phyloP scores from a whole-genome alignment of 495 filamentous ascomycete species.

The Penicillium macrosclerotiorum region DNA sequence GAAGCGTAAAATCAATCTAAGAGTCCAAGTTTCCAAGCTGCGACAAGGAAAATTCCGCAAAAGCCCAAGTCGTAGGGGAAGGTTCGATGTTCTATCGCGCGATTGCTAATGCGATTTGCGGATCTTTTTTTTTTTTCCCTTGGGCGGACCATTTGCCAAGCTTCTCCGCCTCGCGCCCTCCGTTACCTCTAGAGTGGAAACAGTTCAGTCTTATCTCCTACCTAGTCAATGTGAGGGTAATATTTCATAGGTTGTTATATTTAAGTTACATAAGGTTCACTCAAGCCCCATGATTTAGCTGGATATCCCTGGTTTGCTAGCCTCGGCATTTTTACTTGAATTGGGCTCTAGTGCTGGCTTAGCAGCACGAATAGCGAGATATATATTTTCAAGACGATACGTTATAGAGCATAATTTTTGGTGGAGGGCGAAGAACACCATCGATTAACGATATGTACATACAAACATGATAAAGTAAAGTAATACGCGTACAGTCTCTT shows the following conservation, averaged over 20 bases:
- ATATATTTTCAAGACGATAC: not conserved
- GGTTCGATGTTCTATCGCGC: not conserved
- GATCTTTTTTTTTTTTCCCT: constrained; percentile 23
- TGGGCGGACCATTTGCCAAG: constrained; percentile 25
- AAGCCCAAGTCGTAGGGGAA: not conserved
- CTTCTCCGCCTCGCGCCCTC: constrained; percentile 20
- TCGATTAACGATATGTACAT: constrained; percentile 48
- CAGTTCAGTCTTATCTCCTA: no score
- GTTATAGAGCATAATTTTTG: not conserved
- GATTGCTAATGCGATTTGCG: not conserved
- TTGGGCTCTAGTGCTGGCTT: no score
- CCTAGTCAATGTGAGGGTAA: not conserved
- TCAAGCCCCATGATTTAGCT: no score
- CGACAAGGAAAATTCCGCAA: not conserved
- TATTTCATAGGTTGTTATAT: not conserved
- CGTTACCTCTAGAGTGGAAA: no score
- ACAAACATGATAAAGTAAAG: constrained; percentile 38
- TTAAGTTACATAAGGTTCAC: not conserved
- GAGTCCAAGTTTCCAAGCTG: no score
- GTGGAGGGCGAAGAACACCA: constrained; percentile 18
- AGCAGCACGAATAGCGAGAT: not conserved
- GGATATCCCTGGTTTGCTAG: no score
- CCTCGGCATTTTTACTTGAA: no score
- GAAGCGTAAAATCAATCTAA: not conserved
- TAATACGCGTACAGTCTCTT: constrained; percentile 37